A percentile compares a stretch with the other conserved stretches of the same genome.
Conservation (phyloP, 2,329 filamentous ascomycete genomes). For the Alternaria infectoria region DNA sequence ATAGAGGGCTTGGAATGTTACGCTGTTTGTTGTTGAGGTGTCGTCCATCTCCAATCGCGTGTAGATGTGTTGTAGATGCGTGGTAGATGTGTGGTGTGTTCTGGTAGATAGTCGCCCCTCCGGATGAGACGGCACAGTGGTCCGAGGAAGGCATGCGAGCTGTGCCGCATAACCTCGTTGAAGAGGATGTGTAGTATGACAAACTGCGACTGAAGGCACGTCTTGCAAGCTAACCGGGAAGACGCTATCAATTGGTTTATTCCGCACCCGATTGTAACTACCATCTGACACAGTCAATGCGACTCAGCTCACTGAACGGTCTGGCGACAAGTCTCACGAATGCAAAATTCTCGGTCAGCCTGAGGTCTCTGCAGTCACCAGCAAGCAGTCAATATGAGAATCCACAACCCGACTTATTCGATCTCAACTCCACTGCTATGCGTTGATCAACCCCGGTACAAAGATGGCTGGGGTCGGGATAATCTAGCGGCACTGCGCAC, state of each 20-base stretch:
- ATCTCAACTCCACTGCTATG: neutral
- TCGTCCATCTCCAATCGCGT: neutral
- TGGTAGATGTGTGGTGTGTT: neutral
- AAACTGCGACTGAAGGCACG: neutral
- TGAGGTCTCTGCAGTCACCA: neutral
- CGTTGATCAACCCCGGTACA: neutral
- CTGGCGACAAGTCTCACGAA: neutral
- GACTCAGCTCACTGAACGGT: neutral
- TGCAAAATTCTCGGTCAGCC: neutral
- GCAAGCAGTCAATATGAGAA: neutral
- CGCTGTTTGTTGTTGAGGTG: neutral
- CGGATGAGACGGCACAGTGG: neutral
- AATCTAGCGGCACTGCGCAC: no score
- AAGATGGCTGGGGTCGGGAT: neutral
- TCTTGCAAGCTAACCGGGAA: neutral
- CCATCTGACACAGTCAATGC: neutral
- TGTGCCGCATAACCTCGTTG: neutral
- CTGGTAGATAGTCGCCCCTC: neutral
- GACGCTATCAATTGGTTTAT: neutral
- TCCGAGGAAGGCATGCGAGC: neutral
- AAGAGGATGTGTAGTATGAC: neutral
- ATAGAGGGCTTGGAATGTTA: neutral
- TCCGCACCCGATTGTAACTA: neutral
- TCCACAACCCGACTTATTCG: neutral
- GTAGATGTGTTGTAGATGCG: neutral